These are phyloP conservation scores for Microdochium bolleyi DNA, from an alignment of 2,329 filamentous ascomycete genomes.

Conservation along the genomic window DNA sequence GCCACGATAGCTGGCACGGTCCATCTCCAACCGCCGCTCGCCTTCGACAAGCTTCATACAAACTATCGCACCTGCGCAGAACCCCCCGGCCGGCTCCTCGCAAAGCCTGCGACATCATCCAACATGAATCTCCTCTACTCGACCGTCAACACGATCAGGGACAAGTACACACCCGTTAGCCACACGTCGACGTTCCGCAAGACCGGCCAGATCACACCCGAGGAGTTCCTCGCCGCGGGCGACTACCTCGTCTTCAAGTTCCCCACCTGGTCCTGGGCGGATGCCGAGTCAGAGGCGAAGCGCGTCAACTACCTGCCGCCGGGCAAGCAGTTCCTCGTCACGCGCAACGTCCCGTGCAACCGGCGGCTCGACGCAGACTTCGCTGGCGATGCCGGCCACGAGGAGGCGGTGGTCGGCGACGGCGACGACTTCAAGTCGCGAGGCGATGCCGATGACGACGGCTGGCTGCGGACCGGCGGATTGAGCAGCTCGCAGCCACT, in stretches of 20 bases:
- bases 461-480: conserved; percentile 85
- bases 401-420: conserved; percentile 79
- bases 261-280: conserved; percentile 94
- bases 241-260: conserved; percentile 99
- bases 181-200: conserved; percentile 89
- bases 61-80: neutral
- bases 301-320: conserved; percentile 74
- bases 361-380: conserved; percentile 89
- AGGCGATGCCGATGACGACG: conserved; percentile 60
- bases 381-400: conserved; percentile 76
- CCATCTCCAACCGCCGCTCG: no score
- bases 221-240: conserved; percentile 91
- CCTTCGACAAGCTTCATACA: neutral
- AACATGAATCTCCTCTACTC: conserved; percentile 88
- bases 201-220: conserved; percentile 92
- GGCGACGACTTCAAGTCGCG: conserved; percentile 54
- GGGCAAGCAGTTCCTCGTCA: conserved; percentile 92
- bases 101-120: conserved; percentile 1
- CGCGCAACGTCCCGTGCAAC: conserved; percentile 89
- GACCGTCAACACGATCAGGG: conserved; percentile 83
- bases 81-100: neutral
- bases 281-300: conserved; percentile 73
- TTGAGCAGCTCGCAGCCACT: conserved; percentile 67
- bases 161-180: conserved; percentile 81
- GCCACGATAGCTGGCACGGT: no score